A percentile compares a stretch with the other conserved stretches of the same genome.
phyloP scores from a whole-genome alignment of 192 early-diverging fungal species.

The Entophlyctis helioformis region DNA sequence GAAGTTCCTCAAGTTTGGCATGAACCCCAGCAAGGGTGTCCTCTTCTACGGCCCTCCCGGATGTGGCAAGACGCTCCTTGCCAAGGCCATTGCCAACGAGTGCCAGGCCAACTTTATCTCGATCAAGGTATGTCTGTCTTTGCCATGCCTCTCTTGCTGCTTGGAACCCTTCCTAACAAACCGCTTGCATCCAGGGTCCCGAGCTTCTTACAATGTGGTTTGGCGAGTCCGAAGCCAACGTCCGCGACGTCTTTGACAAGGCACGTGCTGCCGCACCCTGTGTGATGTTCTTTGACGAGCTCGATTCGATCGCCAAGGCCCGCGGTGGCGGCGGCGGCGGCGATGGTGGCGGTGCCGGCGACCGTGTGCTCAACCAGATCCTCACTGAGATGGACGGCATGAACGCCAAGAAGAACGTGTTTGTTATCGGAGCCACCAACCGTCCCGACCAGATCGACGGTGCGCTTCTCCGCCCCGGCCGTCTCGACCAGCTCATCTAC shows the following conservation, averaged over 20 bases:
- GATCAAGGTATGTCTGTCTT: conserved; percentile 57
- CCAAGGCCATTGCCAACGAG: conserved; percentile 99
- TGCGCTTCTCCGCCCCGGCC: conserved; percentile 93
- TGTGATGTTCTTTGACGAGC: conserved; percentile 99
- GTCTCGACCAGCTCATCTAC: conserved; percentile 98
- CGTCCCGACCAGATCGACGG: conserved; percentile 97
- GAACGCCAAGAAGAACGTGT: conserved; percentile 99
- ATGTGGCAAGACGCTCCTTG: conserved; percentile 95
- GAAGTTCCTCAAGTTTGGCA: conserved; percentile 99
- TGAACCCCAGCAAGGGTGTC: conserved; percentile 91
- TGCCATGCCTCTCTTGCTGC: no score
- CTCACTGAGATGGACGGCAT: conserved; percentile 99
- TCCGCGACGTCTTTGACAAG: conserved; percentile 98
- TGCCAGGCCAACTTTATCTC: conserved; percentile 99
- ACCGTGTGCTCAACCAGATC: conserved; percentile 98
- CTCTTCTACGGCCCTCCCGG: conserved; percentile 98
- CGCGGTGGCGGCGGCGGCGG: conserved; percentile 72
- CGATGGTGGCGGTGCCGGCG: conserved; percentile 86
- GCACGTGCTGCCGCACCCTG: conserved; percentile 95
- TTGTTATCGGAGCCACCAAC: conserved; percentile 99
- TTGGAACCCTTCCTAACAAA: not conserved
- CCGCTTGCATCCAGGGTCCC: conserved; percentile 52
- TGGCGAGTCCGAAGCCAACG: conserved; percentile 98
- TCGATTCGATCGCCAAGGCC: conserved; percentile 95
- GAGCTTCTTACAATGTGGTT: conserved; percentile 99